Conservation (phyloP, 768 basidiomycete genomes). For the Mycena chlorophos region DNA sequence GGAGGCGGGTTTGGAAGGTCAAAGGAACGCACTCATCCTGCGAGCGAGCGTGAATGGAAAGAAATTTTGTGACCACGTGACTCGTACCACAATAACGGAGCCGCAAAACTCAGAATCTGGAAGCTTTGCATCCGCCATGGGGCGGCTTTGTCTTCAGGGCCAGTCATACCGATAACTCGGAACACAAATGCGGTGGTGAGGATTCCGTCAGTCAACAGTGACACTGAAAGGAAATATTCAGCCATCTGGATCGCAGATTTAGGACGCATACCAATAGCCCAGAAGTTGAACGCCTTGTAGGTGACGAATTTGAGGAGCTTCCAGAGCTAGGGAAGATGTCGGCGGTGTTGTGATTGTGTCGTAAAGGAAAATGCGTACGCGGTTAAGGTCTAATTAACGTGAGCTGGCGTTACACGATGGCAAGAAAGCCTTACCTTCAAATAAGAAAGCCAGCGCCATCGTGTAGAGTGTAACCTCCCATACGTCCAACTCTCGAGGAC, state of each 20-base stretch:
- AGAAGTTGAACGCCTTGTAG: conserved; percentile 80
- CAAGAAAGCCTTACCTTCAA: conserved; percentile 63
- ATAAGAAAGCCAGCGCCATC: conserved; percentile 71
- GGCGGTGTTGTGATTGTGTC: not conserved
- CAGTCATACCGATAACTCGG: conserved; percentile 58
- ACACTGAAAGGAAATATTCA: conserved; percentile 44
- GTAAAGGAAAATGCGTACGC: conserved; percentile 36
- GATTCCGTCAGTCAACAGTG: conserved; percentile 70
- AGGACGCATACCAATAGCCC: conserved; percentile 42
- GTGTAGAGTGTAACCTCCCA: conserved; percentile 84
- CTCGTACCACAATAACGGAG: conserved; percentile 87
- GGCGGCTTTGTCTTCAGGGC: conserved; percentile 35
- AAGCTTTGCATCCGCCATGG: conserved; percentile 68
- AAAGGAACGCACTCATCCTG: conserved; percentile 77
- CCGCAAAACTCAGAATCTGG: conserved; percentile 84
- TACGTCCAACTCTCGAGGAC: conserved; percentile 56
- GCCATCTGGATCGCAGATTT: not conserved
- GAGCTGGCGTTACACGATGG: no score
- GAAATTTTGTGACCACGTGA: conserved; percentile 3
- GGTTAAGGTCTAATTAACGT: conserved; percentile 51
- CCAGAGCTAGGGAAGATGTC: conserved; percentile 49
- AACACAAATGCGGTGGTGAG: conserved; percentile 73
- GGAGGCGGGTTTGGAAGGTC: not conserved
- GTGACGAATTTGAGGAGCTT: conserved; percentile 74
- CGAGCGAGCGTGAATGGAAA: not conserved